Base-by-base conservation (phyloP, 352 stramenopile genomes). In the Globisporangium irregulare region DNA sequence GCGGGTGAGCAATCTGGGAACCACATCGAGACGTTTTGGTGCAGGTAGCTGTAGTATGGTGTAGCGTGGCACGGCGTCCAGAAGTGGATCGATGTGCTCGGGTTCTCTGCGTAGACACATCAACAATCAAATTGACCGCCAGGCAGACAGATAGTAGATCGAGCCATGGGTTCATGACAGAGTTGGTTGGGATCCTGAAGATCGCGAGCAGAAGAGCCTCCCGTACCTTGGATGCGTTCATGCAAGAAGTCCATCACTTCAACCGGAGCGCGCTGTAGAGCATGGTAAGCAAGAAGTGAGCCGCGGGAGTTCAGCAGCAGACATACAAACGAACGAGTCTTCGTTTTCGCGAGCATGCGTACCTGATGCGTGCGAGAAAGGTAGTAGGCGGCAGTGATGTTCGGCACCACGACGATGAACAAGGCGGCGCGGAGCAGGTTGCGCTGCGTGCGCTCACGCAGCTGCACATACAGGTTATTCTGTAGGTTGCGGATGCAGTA, bases 21-120 rank as follows among this genome's bases (percentile, higher is more conserved):
- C 82, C 89, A 94, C 81, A 94, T 90, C 24, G 87, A 83, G 3
- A 90, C 73, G 51, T 94, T 94, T 15, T 82, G 76, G 64, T 96
- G 89, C 55, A 96, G 67, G 63, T 92, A 90, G 71, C 86, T 95
- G 80, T 92, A 96, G 72, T 94, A 95, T 5, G 89, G 89, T 34
- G 89, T 96, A 48, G 86, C 85, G 66, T 96, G 89, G 57, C 89
- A 96, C 14, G 86, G 77, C 48, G 87, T 92, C 78, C 88, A 94
- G 70, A 96, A 94, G 70, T 96, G 86, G 36, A 95, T 87, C 22
- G 85, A 86, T 20, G 72, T 73, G 7, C 77, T 66, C 1, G 80
- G 68, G 51, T 75, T 73, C 38, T 69, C 77, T 89, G 57, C 3
- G 24, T 7, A 27, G 6, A 36, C 1, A 58, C 32, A 51, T 55